Evolutionary conservation across 352 stramenopile species (phyloP), one percentile per base, ranked within the genome.

Genomic region (Globisporangium recalcitrans): DNA sequence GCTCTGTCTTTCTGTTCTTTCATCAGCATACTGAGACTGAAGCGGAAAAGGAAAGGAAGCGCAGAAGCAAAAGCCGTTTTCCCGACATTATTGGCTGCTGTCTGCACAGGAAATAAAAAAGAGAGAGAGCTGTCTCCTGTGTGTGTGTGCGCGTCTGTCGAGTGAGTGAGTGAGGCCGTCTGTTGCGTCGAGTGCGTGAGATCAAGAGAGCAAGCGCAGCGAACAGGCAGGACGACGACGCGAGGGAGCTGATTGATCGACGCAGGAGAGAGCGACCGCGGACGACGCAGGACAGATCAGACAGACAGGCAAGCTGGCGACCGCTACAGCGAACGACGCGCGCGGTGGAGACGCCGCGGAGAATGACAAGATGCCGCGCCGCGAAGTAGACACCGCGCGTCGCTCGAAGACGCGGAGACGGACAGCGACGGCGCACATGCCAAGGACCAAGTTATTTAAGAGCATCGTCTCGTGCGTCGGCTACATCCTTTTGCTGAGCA

Each of bases 291-390:
- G 27, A 55, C 24, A n/a, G 26, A 38, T 27, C 54, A 24, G 36
- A 36, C 13, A 21, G 7, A 49, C 46, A 63, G 48, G 38, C 58
- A 64, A 42, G 48, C 58, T 64, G 58, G 47, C 47, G 58, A 58
- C 48, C 40, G 34, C 58, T 26, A 65, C 34, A 44, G 40, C 36
- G 29, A 55, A 44, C 27, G n/a, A 22, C 40, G n/a, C 29, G 22
- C 27, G 44, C 27, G 47, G 26, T 44, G 59, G 58, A 59, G 58
- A 44, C 34, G 44, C 38, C 16, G 58, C 63, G 58, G 49, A 69
- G 63, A 58, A 69, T 65, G 63, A 29, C 13, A 65, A 61, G 58
- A 69, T 29, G 63, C 38, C 4, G 9, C 58, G 27, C 22, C 13
- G 48, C 10, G 4, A 26, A 21, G 4, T 60, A 52, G 9, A 14